phyloP scores from a whole-genome alignment of 495 filamentous ascomycete genomes.

The Parmelia sp. region DNA sequence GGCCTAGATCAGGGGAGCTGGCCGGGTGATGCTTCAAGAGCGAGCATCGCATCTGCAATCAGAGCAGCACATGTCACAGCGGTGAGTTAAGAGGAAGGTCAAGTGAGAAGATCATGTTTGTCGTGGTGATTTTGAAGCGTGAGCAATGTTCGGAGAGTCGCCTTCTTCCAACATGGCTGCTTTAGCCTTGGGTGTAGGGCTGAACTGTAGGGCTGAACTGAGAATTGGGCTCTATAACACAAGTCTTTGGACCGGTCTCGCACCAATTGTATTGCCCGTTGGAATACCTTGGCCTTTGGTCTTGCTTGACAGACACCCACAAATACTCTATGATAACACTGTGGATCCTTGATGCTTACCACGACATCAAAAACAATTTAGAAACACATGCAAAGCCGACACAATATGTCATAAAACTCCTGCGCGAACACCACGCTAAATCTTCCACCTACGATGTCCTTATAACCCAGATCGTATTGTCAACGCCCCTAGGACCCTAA shows the following conservation, averaged over 20 bases:
- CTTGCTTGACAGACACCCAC: not conserved
- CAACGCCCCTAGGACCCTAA: not conserved
- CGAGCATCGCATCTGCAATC: not conserved
- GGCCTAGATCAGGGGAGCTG: not conserved
- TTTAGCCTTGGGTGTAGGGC: conserved; percentile 1
- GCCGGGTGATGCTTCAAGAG: not conserved
- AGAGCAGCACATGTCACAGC: not conserved
- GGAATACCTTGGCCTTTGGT: not conserved
- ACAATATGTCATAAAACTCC: not conserved
- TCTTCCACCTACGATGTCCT: not conserved
- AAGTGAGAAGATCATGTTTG: not conserved
- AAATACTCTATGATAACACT: not conserved
- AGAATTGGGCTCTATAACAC: no score
- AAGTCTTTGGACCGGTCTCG: no score
- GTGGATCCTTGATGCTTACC: not conserved
- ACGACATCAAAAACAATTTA: not conserved
- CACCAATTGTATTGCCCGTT: no score
- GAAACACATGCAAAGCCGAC: not conserved
- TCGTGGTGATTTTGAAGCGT: not conserved
- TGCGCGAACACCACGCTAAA: conserved; percentile 8
- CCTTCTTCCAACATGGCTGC: not conserved
- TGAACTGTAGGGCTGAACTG: conserved; percentile 3
- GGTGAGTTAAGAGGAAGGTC: not conserved
- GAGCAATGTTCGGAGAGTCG: conserved; percentile 1
- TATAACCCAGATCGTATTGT: not conserved